Evolutionary conservation across 2,329 filamentous ascomycete genomes (phyloP).

Genomic region (Zelopaecilomyces penicillatus): DNA sequence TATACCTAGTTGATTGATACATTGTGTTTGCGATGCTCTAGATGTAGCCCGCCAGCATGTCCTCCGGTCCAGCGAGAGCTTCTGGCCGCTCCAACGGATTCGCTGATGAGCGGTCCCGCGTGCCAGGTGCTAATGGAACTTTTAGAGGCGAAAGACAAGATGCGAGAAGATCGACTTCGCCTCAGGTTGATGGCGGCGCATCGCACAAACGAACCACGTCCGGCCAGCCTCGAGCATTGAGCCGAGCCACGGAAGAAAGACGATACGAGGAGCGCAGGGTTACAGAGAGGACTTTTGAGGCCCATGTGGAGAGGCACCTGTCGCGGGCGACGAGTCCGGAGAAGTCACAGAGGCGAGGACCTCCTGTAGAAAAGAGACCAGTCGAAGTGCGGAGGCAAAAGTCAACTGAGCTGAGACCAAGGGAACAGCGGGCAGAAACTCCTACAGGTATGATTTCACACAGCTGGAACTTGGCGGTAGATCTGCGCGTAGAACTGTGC

Average conservation of each 20-base stretch:
- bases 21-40: conserved; percentile 12
- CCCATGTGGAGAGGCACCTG: conserved; percentile 54
- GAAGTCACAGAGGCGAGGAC: conserved; percentile 37
- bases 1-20: too few species aligned
- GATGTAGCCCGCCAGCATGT: conserved; percentile 33
- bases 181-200: conserved; percentile 26
- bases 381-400: conserved; percentile 33
- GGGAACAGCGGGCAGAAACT: conserved; percentile 38
- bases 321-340: conserved; percentile 53
- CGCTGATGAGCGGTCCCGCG: conserved; percentile 30
- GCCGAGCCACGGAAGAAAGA: conserved; percentile 34
- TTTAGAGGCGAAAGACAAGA: conserved; percentile 28
- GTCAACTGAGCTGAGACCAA: conserved; percentile 35
- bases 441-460: conserved; percentile 35
- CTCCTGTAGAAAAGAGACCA: conserved; percentile 29
- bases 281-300: conserved; percentile 48
- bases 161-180: conserved; percentile 28
- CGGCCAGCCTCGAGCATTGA: conserved; percentile 44
- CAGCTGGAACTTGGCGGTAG: too few species aligned
- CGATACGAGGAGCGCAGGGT: conserved; percentile 44
- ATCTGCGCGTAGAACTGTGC: neutral
- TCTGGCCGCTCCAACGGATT: conserved; percentile 37
- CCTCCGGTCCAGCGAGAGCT: conserved; percentile 32
- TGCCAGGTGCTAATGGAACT: conserved; percentile 24
- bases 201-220: conserved; percentile 52